Evolutionary conservation across 169 alveolate genomes (phyloP).

Genomic region (Eimeria sp.): DNA sequence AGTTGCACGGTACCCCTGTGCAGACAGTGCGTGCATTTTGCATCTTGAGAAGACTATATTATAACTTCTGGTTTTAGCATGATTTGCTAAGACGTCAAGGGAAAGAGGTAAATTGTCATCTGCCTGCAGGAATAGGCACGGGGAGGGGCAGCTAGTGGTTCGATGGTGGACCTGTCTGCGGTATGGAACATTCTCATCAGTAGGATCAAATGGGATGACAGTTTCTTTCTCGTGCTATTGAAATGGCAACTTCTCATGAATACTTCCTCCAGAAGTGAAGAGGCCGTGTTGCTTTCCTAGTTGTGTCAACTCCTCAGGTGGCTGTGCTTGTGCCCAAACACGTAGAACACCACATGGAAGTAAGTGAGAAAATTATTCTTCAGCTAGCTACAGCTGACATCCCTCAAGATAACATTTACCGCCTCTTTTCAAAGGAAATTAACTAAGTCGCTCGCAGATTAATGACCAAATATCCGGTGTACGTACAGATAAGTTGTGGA

Average conservation of each 20-base stretch:
- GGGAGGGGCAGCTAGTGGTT: slow-evolving; percentile 14
- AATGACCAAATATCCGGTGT: neutral
- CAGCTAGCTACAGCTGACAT: no score
- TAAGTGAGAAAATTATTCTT: no score
- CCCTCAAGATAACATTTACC: no score
- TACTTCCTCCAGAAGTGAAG: neutral
- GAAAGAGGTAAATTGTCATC: neutral
- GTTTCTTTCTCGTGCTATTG: neutral
- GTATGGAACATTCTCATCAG: neutral
- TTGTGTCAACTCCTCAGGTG: neutral
- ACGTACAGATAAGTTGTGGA: neutral
- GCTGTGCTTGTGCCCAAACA: neutral
- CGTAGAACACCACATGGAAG: no score
- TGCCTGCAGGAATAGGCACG: neutral
- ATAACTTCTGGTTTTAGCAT: no score
- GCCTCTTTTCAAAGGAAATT: no score
- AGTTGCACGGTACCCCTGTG: neutral
- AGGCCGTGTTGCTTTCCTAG: neutral
- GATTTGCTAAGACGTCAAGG: neutral
- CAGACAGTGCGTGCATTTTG: neutral
- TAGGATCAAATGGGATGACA: neutral
- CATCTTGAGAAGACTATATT: neutral
- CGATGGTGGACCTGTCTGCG: slow-evolving; percentile 1
- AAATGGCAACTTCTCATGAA: neutral
- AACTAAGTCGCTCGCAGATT: no score